These are phyloP conservation scores for Eragrostis tef DNA, from an alignment of 202 grass and related monocot genomes.

Conservation along the genomic window DNA sequence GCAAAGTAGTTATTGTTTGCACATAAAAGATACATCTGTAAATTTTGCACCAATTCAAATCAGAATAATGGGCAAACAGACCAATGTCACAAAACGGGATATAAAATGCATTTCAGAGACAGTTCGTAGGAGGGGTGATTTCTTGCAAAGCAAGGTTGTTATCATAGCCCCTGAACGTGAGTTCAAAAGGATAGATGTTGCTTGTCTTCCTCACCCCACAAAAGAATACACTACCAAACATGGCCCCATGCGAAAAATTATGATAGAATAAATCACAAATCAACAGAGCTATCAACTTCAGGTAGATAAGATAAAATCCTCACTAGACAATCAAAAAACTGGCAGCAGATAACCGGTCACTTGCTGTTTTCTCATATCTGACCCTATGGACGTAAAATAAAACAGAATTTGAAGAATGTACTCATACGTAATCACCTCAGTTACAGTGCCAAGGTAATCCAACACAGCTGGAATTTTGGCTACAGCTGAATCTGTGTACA, in stretches of 20 bases:
- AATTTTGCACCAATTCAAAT: slow-evolving; percentile 23
- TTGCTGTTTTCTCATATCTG: slow-evolving; percentile 7
- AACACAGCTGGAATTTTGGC: slow-evolving; percentile 96
- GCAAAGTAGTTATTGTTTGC: slow-evolving; percentile 11
- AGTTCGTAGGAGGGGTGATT: slow-evolving; percentile 24
- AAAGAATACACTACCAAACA: not conserved
- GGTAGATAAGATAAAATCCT: slow-evolving; percentile 17
- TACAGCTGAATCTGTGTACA: slow-evolving; percentile 79
- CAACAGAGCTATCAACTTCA: slow-evolving; percentile 28
- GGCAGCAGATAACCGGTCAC: slow-evolving; percentile 13
- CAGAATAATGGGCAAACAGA: slow-evolving; percentile 7
- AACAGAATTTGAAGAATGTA: slow-evolving; percentile 22
- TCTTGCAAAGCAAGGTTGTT: not conserved
- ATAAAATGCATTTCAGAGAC: slow-evolving; percentile 18
- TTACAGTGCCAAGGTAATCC: slow-evolving; percentile 80
- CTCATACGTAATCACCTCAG: slow-evolving; percentile 65
- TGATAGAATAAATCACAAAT: slow-evolving; percentile 31
- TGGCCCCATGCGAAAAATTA: not conserved
- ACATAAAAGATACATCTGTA: not conserved
- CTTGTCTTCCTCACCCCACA: no score
- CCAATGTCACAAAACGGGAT: not conserved
- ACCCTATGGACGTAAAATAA: slow-evolving; percentile 21
- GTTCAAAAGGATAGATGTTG: not conserved
- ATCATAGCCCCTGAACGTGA: not conserved
- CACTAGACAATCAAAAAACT: slow-evolving; percentile 11